Evolutionary conservation across 805 yeast genomes (phyloP).

Genomic region (Spencermartinsiella europaea): DNA sequence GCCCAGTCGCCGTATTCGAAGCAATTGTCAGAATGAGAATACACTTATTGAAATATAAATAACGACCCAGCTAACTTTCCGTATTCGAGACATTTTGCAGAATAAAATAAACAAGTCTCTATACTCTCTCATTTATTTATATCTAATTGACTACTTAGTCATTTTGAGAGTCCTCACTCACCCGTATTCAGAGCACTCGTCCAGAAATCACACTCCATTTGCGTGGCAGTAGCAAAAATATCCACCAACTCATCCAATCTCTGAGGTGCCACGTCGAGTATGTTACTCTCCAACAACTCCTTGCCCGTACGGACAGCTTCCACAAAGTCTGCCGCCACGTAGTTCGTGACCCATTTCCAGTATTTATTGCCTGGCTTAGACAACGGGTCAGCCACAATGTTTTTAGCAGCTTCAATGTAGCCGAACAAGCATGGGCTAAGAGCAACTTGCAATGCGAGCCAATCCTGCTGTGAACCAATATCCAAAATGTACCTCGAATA

Average conservation of each 20-base stretch:
- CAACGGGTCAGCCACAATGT: constrained; percentile 29
- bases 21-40: no score
- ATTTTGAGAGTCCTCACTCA: no score
- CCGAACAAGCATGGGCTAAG: constrained; percentile 75
- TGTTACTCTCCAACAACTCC: constrained; percentile 41
- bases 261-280: constrained; percentile 38
- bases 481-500: constrained; percentile 58
- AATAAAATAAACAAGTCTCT: no score
- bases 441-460: constrained; percentile 62
- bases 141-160: no score
- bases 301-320: constrained; percentile 51
- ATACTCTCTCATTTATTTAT: no score
- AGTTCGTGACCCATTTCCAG: constrained; percentile 56
- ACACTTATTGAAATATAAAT: no score
- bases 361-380: constrained; percentile 25
- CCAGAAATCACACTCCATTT: constrained; percentile 68
- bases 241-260: constrained; percentile 48
- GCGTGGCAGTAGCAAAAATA: constrained; percentile 55
- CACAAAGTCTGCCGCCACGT: constrained; percentile 52
- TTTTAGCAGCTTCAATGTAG: constrained; percentile 51
- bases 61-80: no score
- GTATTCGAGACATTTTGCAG: no score
- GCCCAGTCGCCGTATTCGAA: no score
- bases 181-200: constrained; percentile 29
- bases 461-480: constrained; percentile 50